Evolutionary conservation across 495 filamentous ascomycete species (phyloP).

Genomic region (Filosporella fistucella): DNA sequence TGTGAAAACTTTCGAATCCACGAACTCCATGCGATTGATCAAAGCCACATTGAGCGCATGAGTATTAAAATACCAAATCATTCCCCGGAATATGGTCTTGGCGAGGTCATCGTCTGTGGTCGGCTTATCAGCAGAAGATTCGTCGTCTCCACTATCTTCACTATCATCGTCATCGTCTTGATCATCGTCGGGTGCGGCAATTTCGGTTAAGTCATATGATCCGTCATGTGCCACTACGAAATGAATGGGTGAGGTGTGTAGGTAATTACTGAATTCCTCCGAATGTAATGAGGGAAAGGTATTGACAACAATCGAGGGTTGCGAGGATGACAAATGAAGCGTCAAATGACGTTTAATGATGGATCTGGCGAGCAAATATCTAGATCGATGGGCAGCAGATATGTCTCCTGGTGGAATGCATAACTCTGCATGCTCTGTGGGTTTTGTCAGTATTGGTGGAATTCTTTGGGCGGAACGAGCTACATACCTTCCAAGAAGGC

Average conservation of each 20-base stretch:
- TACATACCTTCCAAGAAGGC: slow-evolving; percentile 55
- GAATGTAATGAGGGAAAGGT: slow-evolving; percentile 42
- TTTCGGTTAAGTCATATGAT: slow-evolving; percentile 18
- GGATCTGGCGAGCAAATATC: slow-evolving; percentile 56
- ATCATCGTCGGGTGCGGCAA: not conserved
- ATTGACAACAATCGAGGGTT: slow-evolving; percentile 27
- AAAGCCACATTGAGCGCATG: slow-evolving; percentile 53
- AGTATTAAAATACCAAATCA: slow-evolving; percentile 43
- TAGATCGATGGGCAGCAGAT: slow-evolving; percentile 25
- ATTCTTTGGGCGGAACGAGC: slow-evolving; percentile 1
- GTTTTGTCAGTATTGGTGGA: slow-evolving; percentile 1
- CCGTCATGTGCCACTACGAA: slow-evolving; percentile 72
- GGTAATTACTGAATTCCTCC: slow-evolving; percentile 45
- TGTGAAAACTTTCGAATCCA: slow-evolving; percentile 54
- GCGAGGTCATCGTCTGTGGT: slow-evolving; percentile 11
- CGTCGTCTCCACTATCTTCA: not conserved
- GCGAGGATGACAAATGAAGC: slow-evolving; percentile 11
- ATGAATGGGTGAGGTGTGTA: slow-evolving; percentile 45
- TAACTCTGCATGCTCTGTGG: slow-evolving; percentile 33
- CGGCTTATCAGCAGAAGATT: not conserved
- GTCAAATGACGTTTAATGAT: slow-evolving; percentile 60
- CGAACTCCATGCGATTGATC: slow-evolving; percentile 53
- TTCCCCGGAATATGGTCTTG: slow-evolving; percentile 33
- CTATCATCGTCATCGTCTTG: not conserved
- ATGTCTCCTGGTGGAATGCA: slow-evolving; percentile 39